Base-by-base conservation (phyloP, 805 yeast species). In the Barnettozyma salicaria region DNA sequence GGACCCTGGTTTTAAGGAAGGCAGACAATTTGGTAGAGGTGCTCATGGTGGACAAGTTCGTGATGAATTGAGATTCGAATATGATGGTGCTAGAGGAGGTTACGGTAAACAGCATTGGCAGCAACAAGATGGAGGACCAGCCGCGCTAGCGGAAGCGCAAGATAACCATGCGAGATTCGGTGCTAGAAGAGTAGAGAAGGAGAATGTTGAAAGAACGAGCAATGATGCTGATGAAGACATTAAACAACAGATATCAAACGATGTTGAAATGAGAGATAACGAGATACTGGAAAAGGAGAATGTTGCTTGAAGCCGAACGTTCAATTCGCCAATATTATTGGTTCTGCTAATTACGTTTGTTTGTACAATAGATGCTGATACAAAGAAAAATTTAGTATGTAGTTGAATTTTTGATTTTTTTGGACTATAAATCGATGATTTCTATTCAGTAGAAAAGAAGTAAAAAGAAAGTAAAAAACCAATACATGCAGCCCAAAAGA, bases 11-110 rank as follows among this genome's bases (percentile, higher is more conserved):
- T 92, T 90, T 57, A 77, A 74, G 44, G 97, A 90, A 50, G 98
- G 98, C 1, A 70, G 98, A 47, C 97, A 92, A 56, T 92, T 79
- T 55, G 98, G 98, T 16, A 72, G 98, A 52, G 97, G 97, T 31
- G 70, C 74, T 12, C 78, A 76, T 43, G 98, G 98, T 40, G 97
- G 97, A 2, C 98, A 92, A 58, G 88, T 80, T 1, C 65, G 81
- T 34, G 89, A 82, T 53, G 95, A 86, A 41, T 44, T 47, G 44
- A 61, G 73, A 52, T 68, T 68, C 36, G 73, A 69, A 47, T 64
- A 72, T 48, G 73, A 72, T 39, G 68, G 72, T 3, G 63, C 64
- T 17, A 43, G 74, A 40, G 72, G 70, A 40, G 72, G 72, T 3
- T 61, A 61, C 45, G 62, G 72, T n/a, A 50, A 39, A 11, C 37